Base-by-base conservation (phyloP, 495 filamentous ascomycete genomes). In the Penicillium bialowiezense region DNA sequence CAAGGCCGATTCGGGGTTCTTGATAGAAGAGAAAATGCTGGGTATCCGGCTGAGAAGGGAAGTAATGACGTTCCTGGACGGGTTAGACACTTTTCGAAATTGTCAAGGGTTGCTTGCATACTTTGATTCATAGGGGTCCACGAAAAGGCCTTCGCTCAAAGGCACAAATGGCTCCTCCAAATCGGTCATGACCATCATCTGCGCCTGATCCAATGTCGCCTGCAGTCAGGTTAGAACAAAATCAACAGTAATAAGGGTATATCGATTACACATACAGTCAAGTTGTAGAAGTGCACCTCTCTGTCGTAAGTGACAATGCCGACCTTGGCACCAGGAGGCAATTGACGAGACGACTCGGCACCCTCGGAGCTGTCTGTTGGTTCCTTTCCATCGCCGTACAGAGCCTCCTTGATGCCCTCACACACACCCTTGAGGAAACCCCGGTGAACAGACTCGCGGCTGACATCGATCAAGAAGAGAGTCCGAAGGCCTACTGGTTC, bases 161-260 rank as follows among this genome's bases (percentile, higher is more conserved):
- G 95, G 93, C 7, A 97, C 86, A 64, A 99, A 99, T 0, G 93
- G 92, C 55, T 99, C 93, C 55, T 99, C 90, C 46, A 99, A 80
- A 62, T 99, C 93, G 8, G 93, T 88, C 90, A 97, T 96, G 14
- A 97, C 91, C 75, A 97, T 83, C 92, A 97, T 97, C 60, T 99
- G 93, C 5, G 93, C 89, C 71, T 90, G 83, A 40, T 95, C 88
- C 21, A 96, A 71, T 23, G 81, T 72, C 15, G 89, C 71, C 87
- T 90, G 54, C 8, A 36, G 14, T 4, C 3, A 7, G 21, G 50
- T 75, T 19, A 77, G 66, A 33, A 55, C 33, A 41, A 21, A 13
- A 33, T 39, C 14, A n/a, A n/a, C n/a, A 9, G 19, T n/a, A 7
- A 21, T 41, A 19, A 14, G 5, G 18, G 10, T 12, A 48, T 38